Conservation (phyloP, 139 green algal species). For the Zygnema cylindricum region DNA sequence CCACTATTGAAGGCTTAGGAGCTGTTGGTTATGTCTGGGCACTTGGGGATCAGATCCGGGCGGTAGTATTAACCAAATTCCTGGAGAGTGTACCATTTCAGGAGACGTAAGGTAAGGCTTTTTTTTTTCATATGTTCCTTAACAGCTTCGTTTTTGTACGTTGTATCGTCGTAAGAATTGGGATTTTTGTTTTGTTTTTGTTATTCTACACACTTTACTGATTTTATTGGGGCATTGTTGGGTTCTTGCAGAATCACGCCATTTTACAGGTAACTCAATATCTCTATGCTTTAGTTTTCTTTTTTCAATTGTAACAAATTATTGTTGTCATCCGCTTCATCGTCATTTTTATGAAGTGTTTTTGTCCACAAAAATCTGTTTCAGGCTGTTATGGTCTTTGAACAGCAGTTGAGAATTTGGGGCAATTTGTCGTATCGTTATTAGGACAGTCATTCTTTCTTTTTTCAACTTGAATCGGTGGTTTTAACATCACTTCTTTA, state of each 20-base stretch:
- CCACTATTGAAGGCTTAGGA: too few species aligned
- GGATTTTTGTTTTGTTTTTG: not conserved
- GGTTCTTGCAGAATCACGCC: constrained; percentile 51
- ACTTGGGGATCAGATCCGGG: constrained; percentile 54
- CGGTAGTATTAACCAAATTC: constrained; percentile 81
- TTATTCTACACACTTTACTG: too few species aligned
- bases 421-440: too few species aligned
- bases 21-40: too few species aligned
- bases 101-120: constrained; percentile 70
- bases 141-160: too few species aligned
- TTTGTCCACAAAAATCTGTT: constrained; percentile 2
- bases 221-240: not conserved
- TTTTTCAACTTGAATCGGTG: too few species aligned
- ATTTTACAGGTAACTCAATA: constrained; percentile 26
- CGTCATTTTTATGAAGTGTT: not conserved
- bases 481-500: too few species aligned
- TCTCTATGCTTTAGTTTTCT: not conserved
- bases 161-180: not conserved
- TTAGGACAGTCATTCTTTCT: too few species aligned
- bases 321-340: not conserved
- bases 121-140: too few species aligned
- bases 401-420: too few species aligned
- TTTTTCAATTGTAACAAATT: not conserved
- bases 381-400: too few species aligned
- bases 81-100: constrained; percentile 71